Percentiles rank a stretch among this genome's conserved stretches.
Conservation (phyloP, 139 green algal genomes). For the Gonium pectorale region DNA sequence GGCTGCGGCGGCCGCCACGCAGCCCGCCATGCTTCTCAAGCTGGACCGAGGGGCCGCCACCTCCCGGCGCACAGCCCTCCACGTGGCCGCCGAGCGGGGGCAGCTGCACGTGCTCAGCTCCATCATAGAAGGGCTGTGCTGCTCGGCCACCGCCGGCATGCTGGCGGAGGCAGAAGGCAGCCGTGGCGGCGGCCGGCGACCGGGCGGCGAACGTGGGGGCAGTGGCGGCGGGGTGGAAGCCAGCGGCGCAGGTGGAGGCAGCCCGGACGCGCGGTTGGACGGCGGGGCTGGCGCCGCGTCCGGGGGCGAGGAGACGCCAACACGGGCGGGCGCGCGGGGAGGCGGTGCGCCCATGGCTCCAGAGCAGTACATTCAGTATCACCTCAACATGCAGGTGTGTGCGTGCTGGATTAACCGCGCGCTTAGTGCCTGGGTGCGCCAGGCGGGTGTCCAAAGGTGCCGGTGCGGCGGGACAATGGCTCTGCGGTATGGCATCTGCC, state of each 20-base stretch:
- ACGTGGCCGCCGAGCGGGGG: slow-evolving; percentile 36
- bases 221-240: background rate
- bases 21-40: slow-evolving; percentile 24
- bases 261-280: background rate
- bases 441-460: too few species aligned
- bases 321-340: background rate
- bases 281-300: background rate
- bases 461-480: too few species aligned
- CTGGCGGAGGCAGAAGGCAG: background rate
- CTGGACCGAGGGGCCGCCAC: background rate
- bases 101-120: slow-evolving; percentile 39
- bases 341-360: background rate
- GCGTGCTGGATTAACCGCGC: too few species aligned
- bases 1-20: background rate
- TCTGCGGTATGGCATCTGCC: too few species aligned
- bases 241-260: background rate
- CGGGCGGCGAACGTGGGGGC: background rate
- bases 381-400: slow-evolving; percentile 37
- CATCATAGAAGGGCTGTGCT: slow-evolving; percentile 38
- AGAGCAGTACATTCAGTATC: slow-evolving; percentile 35
- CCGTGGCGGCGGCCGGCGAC: background rate
- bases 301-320: background rate
- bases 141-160: slow-evolving; percentile 3
- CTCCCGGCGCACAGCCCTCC: slow-evolving; percentile 12
- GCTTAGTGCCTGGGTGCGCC: background rate